Evolutionary conservation across 1,284 basidiomycete genomes (phyloP).

Genomic region (Cutaneotrichosporon dermatis): DNA sequence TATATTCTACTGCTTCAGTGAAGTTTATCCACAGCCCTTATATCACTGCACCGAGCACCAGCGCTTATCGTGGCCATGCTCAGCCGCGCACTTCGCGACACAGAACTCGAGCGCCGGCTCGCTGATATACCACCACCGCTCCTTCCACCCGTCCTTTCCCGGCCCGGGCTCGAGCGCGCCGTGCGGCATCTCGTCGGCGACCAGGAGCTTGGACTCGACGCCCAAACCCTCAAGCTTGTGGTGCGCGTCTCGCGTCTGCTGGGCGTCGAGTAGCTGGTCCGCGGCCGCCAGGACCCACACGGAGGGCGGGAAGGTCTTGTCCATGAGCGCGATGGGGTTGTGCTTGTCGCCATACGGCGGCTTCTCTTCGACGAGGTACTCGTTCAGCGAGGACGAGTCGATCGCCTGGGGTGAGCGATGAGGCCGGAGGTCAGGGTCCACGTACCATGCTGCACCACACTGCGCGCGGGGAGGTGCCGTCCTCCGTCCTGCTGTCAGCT

Average conservation of each 20-base stretch:
- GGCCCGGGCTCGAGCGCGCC: not conserved
- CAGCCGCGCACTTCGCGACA: not conserved
- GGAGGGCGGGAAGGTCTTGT: conserved; percentile 1
- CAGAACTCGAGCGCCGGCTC: not conserved
- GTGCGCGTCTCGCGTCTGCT: not conserved
- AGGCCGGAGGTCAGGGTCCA: too few species aligned
- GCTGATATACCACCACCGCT: not conserved
- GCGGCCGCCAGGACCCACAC: not conserved
- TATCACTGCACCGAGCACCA: not conserved
- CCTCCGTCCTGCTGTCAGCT: conserved; percentile 1
- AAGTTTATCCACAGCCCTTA: not conserved
- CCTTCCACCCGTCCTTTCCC: conserved; percentile 1
- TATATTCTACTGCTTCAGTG: too few species aligned
- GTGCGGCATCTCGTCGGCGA: conserved; percentile 4
- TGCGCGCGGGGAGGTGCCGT: not conserved
- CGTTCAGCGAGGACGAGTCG: not conserved
- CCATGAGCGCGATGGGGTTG: not conserved
- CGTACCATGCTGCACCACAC: not conserved
- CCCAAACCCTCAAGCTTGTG: not conserved
- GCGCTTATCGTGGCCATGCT: not conserved
- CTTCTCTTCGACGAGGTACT: not conserved
- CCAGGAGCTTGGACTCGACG: not conserved
- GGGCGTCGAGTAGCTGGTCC: not conserved
- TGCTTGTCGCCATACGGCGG: not conserved
- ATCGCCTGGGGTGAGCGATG: not conserved